Conservation (phyloP, 345 rosid species). For the Psidium guajava region DNA sequence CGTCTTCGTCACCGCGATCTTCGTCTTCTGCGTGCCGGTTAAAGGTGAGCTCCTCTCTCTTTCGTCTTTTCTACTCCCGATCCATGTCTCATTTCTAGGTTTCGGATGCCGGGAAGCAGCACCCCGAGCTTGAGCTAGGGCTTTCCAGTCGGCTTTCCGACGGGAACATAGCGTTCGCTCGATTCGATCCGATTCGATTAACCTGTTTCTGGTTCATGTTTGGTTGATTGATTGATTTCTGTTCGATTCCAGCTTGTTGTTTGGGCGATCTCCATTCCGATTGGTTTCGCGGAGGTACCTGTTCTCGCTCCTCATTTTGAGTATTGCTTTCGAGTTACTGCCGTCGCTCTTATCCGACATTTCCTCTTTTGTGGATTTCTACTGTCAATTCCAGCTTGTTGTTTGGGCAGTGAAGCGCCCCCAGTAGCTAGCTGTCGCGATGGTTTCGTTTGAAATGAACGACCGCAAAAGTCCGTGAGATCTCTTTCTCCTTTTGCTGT, state of each 20-base stretch:
- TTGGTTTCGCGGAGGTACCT: background rate
- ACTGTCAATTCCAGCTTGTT: background rate
- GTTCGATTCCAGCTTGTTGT: background rate
- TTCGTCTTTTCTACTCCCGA: background rate
- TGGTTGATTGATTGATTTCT: background rate
- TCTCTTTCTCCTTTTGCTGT: background rate
- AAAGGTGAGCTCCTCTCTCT: background rate
- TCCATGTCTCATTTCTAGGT: background rate
- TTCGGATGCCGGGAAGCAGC: background rate
- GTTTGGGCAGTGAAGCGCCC: background rate
- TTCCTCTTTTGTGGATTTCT: background rate
- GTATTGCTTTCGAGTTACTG: background rate
- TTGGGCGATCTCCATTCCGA: background rate
- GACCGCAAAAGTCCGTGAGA: slow-evolving; percentile 16
- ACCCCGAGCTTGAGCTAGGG: background rate
- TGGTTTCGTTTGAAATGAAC: slow-evolving; percentile 27
- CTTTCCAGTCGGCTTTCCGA: background rate
- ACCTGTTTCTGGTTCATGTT: background rate
- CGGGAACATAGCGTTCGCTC: background rate
- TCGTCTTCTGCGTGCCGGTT: background rate
- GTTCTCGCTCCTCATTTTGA: background rate
- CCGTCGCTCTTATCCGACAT: background rate
- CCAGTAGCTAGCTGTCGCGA: slow-evolving; percentile 2
- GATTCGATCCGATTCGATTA: background rate
- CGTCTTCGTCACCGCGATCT: background rate